A percentile compares a stretch with the other conserved stretches of the same genome.
These are phyloP conservation scores for Aspergillus kassunensis DNA, from an alignment of 495 filamentous ascomycete species.

Conservation along the genomic window DNA sequence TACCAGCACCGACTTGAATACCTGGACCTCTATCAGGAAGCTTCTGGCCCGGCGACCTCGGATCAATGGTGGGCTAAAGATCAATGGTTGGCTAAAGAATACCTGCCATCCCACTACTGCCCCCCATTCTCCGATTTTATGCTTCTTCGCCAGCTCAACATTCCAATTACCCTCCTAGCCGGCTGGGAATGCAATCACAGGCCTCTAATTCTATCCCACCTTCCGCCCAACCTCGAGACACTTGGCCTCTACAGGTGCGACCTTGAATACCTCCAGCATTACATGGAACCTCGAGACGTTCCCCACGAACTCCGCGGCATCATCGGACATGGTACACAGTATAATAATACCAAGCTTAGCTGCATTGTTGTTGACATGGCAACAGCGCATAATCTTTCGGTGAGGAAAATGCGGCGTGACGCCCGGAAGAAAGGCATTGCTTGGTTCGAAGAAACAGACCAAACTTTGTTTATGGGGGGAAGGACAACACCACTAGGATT, in stretches of 20 bases:
- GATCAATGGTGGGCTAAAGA: not conserved
- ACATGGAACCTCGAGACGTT: too few relatives aligned
- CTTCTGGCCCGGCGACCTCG: not conserved
- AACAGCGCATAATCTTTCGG: not conserved
- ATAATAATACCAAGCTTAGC: not conserved
- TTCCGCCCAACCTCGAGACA: not conserved
- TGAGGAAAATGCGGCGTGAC: not conserved
- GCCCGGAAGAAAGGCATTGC: not conserved
- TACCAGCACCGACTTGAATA: not conserved
- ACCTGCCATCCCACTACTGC: not conserved
- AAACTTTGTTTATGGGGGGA: not conserved
- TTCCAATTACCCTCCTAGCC: not conserved
- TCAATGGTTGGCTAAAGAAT: too few relatives aligned
- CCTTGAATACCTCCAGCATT: not conserved
- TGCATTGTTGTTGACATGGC: not conserved
- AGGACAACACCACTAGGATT: not conserved
- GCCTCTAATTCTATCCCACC: not conserved
- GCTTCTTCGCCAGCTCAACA: not conserved
- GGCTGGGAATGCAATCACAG: not conserved
- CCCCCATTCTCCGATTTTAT: not conserved
- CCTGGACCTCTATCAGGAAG: not conserved
- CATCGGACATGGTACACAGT: not conserved
- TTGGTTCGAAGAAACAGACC: not conserved
- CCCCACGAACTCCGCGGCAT: not conserved
- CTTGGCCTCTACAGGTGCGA: not conserved